Base-by-base conservation (phyloP, 176 grass and related monocot species). In the Phragmites australis region DNA sequence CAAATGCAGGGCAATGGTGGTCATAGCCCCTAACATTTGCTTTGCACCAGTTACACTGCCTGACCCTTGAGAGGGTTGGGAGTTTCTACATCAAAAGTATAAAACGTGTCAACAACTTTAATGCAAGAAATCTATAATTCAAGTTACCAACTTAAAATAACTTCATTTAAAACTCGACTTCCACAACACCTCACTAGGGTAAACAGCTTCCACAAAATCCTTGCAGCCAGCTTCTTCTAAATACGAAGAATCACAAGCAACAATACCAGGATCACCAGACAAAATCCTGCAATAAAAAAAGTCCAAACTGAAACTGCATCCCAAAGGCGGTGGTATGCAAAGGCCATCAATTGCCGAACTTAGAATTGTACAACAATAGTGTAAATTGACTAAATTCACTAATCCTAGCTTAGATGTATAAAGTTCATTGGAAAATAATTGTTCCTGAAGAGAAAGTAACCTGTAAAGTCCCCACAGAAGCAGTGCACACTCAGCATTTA, bases 391-490 rank as follows among this genome's bases (percentile, higher is more conserved):
- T 44, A 45, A 71, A 81, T 25, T 55, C n/a, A 78, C 58, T 74
- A 40, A 72, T 46, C 32, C 15, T 66, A 84, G 52, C 43, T 68
- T 80, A 61, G 21, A 92, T 22, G 62, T 60, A 8, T 7, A 45
- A 58, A 75, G 42, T 68, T 63, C 34, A 75, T 54, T 55, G 43
- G 17, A 71, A 79, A 87, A 72, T 37, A 60, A 77, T 17, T 32
- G 31, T 81, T 76, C 30, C 23, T 78, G 18, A 34, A 43, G 51
- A 73, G 43, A 19, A 68, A 31, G 23, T 83, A 81, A 99, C 96
- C 92, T 99, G 83, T 95, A 99, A 81, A 93, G 81, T 82, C 96
- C 96, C 85, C 86, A 99, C 17, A 99, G 76, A 79, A 99, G 90
- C 49, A 99, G 72, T 56, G 96, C 92, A 70, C 90, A 99, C 32